phyloP scores from a whole-genome alignment of 257 asterid genomes.

The Verbascum thapsus region DNA sequence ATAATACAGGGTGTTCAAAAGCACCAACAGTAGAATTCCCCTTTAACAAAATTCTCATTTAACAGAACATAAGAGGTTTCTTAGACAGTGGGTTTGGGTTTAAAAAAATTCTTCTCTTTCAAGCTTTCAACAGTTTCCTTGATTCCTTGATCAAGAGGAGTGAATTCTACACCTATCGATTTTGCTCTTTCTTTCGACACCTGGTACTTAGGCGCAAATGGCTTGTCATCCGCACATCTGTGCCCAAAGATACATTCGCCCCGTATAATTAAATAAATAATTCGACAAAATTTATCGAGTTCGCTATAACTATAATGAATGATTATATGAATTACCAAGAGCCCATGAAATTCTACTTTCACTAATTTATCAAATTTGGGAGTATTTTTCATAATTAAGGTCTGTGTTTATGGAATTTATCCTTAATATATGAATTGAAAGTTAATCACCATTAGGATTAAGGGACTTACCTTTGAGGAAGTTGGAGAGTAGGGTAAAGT shows the following conservation, averaged over 20 bases:
- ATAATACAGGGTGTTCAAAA: background rate
- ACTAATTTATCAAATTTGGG: too few relatives aligned
- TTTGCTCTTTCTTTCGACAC: conserved; percentile 45
- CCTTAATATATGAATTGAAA: background rate
- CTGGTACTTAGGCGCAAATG: conserved; percentile 42
- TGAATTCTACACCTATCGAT: conserved; percentile 40
- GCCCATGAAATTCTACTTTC: too few relatives aligned
- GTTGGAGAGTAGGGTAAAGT: conserved; percentile 41
- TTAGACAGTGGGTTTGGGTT: conserved; percentile 33
- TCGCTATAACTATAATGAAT: background rate
- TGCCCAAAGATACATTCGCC: background rate
- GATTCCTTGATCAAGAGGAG: conserved; percentile 46
- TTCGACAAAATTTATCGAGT: background rate
- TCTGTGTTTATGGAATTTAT: too few relatives aligned
- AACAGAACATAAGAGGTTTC: background rate
- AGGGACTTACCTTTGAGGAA: conserved; percentile 52
- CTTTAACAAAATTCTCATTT: conserved; percentile 1
- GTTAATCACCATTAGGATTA: background rate
- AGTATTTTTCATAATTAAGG: too few relatives aligned
- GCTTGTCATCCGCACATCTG: conserved; percentile 55
- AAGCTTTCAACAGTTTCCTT: conserved; percentile 55
- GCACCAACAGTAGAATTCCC: background rate
- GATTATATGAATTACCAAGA: too few relatives aligned
- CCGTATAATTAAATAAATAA: background rate
- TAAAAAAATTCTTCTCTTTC: conserved; percentile 42